phyloP scores from a whole-genome alignment of 2,329 filamentous ascomycete species.

The Penicillium hesseltinei region DNA sequence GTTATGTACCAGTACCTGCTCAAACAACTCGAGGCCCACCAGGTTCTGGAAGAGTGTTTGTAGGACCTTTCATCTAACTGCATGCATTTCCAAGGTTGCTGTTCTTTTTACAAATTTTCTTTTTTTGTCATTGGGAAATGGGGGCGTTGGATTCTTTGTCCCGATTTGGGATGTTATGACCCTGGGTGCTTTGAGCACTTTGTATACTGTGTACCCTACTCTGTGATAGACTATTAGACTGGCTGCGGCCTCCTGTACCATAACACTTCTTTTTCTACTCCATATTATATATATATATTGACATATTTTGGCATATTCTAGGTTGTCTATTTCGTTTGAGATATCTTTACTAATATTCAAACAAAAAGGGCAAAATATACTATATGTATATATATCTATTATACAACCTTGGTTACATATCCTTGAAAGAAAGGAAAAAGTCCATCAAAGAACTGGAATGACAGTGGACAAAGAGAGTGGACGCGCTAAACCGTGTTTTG shows the following conservation, averaged over 20 bases:
- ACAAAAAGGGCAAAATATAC: background rate
- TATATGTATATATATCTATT: background rate
- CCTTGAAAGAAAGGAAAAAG: background rate
- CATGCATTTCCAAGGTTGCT: slow-evolving; percentile 14
- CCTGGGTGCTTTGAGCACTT: slow-evolving; percentile 7
- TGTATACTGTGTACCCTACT: slow-evolving; percentile 16
- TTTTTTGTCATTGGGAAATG: slow-evolving; percentile 5
- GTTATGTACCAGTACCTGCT: slow-evolving; percentile 89
- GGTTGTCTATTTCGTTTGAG: background rate
- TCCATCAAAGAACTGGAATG: background rate
- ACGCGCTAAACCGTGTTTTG: slow-evolving; percentile 29
- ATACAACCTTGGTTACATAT: background rate
- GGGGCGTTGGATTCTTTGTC: slow-evolving; percentile 20
- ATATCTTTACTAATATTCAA: background rate
- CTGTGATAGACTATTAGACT: slow-evolving; percentile 25
- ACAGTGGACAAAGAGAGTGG: slow-evolving; percentile 8
- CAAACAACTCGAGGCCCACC: slow-evolving; percentile 66
- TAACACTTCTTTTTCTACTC: slow-evolving; percentile 8
- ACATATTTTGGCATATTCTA: background rate
- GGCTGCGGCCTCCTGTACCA: slow-evolving; percentile 20
- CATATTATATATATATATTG: background rate
- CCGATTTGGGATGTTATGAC: slow-evolving; percentile 10
- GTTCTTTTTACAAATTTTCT: slow-evolving; percentile 9
- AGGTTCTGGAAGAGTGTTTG: slow-evolving; percentile 24
- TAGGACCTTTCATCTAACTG: slow-evolving; percentile 13